A percentile compares a stretch with the other conserved stretches of the same genome.
Evolutionary conservation across 2,329 filamentous ascomycete species (phyloP).

Genomic region (Scytalidium lignicola): DNA sequence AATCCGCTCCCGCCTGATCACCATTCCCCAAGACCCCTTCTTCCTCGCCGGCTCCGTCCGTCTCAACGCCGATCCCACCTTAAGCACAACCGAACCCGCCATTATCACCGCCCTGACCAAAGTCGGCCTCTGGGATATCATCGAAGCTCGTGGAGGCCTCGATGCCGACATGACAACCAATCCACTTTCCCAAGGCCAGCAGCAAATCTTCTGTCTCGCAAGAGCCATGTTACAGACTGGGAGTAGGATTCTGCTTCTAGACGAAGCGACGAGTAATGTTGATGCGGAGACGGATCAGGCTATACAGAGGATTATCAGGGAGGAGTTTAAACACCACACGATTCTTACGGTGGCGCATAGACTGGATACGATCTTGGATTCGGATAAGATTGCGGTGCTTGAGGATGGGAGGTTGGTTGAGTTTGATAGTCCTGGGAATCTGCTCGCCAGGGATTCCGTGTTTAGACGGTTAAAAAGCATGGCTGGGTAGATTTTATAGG

Average conservation of each 20-base stretch:
- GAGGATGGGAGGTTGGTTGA: conserved; percentile 60
- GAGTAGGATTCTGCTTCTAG: conserved; percentile 29
- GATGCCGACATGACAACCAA: conserved; percentile 29
- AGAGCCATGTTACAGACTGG: conserved; percentile 35
- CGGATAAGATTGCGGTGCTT: conserved; percentile 40
- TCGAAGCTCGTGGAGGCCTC: conserved; percentile 34
- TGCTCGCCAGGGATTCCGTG: too few species aligned
- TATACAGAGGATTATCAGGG: conserved; percentile 47
- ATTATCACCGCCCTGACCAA: conserved; percentile 38
- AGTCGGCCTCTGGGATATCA: conserved; percentile 35
- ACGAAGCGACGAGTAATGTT: conserved; percentile 25
- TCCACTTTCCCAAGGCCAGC: conserved; percentile 38
- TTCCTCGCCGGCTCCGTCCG: conserved; percentile 40
- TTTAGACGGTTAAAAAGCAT: too few species aligned
- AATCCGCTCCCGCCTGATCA: conserved; percentile 38
- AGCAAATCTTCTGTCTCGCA: conserved; percentile 44
- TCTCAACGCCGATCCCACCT: conserved; percentile 41
- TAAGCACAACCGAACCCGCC: conserved; percentile 30
- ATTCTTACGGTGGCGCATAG: conserved; percentile 31
- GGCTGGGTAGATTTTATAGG: too few species aligned
- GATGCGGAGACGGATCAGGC: conserved; percentile 50
- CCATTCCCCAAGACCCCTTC: conserved; percentile 45
- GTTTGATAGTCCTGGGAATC: too few species aligned
- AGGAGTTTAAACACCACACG: conserved; percentile 45
- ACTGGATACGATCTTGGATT: conserved; percentile 35